These are phyloP conservation scores for Globisporangium heterothallicum DNA, from an alignment of 352 stramenopile species.

Conservation along the genomic window DNA sequence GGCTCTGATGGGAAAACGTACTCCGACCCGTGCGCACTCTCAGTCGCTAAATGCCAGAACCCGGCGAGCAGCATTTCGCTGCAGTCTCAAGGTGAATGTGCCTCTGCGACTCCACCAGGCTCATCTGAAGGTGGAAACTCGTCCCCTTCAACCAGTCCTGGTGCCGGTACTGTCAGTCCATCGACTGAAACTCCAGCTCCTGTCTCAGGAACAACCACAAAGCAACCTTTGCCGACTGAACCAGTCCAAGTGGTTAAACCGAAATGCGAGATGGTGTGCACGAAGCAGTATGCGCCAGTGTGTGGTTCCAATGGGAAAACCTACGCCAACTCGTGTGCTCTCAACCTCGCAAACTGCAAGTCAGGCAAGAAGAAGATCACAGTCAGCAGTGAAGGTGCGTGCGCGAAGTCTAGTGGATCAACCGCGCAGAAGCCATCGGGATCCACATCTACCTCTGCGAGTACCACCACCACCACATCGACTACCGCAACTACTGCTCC, in stretches of 20 bases:
- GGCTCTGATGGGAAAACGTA: constrained; percentile 33
- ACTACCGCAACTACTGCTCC: not conserved
- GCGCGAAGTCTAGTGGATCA: not conserved
- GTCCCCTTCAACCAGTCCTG: not conserved
- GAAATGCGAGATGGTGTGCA: not conserved
- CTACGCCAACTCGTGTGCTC: constrained; percentile 16
- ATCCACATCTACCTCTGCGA: not conserved
- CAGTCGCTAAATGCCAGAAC: constrained; percentile 4
- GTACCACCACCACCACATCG: not conserved
- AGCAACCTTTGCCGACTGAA: not conserved
- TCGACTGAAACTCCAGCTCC: not conserved
- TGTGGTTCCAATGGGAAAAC: constrained; percentile 20
- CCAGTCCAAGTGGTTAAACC: not conserved
- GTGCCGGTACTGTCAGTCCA: not conserved
- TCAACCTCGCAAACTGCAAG: constrained; percentile 7
- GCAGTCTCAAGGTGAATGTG: not conserved
- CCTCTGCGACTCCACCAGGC: not conserved
- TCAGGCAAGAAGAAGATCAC: not conserved
- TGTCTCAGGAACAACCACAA: not conserved
- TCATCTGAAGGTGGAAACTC: too few relatives aligned
- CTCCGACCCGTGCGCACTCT: constrained; percentile 3
- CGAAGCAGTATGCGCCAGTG: constrained; percentile 6
- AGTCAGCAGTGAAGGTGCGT: not conserved
- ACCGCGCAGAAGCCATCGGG: not conserved
- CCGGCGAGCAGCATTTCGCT: not conserved